Conservation (phyloP, 176 grass and related monocot species). For the Paspalum vaginatum region DNA sequence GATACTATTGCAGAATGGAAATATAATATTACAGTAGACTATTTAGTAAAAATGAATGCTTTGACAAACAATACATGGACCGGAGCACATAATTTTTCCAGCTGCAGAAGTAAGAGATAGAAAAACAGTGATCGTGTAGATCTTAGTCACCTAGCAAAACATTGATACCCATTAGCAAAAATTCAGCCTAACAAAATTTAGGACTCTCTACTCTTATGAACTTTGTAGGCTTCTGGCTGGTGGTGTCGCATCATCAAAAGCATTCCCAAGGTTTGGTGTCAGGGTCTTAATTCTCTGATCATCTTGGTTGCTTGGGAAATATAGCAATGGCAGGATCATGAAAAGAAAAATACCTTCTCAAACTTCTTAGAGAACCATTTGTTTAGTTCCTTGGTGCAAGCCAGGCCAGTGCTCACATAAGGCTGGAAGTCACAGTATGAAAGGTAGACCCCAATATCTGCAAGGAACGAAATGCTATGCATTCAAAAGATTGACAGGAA, state of each 20-base stretch:
- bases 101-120: neutral
- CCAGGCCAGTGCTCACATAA: slow-evolving; percentile 37
- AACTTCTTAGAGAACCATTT: slow-evolving; percentile 61
- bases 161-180: neutral
- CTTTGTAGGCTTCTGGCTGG: neutral
- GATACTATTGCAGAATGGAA: slow-evolving; percentile 13
- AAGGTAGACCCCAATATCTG: slow-evolving; percentile 52
- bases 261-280: no score
- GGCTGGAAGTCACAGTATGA: slow-evolving; percentile 51
- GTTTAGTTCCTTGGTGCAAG: slow-evolving; percentile 45
- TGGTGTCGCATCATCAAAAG: no score
- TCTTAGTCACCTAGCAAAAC: neutral
- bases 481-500: slow-evolving; percentile 22
- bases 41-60: slow-evolving; percentile 11
- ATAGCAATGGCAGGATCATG: slow-evolving; percentile 16
- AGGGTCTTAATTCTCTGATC: no score
- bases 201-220: neutral
- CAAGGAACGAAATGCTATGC: slow-evolving; percentile 30
- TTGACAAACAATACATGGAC: neutral
- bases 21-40: slow-evolving; percentile 14
- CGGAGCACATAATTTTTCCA: neutral
- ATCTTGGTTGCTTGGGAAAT: neutral
- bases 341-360: slow-evolving; percentile 49
- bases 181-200: slow-evolving; percentile 12
- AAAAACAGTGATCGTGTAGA: neutral